Evolutionary conservation across 2,329 filamentous ascomycete genomes (phyloP), one percentile per base, ranked within the genome.

Genomic region (Pseudogymnoascus sp.): DNA sequence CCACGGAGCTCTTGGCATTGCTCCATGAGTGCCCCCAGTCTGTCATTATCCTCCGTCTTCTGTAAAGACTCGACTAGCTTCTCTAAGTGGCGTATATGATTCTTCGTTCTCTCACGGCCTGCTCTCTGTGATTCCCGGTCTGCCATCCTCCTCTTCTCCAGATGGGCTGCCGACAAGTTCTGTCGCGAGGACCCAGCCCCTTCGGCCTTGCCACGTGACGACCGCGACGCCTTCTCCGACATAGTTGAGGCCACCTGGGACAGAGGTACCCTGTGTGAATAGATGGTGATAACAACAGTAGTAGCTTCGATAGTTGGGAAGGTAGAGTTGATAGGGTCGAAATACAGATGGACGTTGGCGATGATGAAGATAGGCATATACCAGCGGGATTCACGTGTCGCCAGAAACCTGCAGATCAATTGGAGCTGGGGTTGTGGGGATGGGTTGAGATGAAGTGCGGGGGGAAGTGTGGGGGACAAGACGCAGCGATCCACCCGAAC

Each of bases 121-220:
- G 50, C 50, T 16, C 50, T 34, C 28, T 56, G 50, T 11, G 50
- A 56, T 56, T 34, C 50, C 11, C 50, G 25, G 16, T 56, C 50
- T 21, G 50, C 50, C 50, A 56, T 56, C 25, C 50, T 56, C 28
- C 50, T 56, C 50, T 10, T 56, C 16, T 56, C 50, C 10, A 56
- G n/a, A 16, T 56, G 50, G 28, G 50, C 50, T 11, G 50, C 50
- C n/a, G 50, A 56, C 28, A 56, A 56, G 50, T 56, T 34, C 50
- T 56, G 50, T 14, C 50, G 28, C 5, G 50, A 56, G n/a, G 28
- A 56, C 28, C 50, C 28, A 6, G 16, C 16, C 25, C 50, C 16
- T 34, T 56, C 50, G n/a, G n/a, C 28, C 50, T 56, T 56, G n/a
- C 50, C 28, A 56, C 50, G 50, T 56, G 50, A 56, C 28, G 50